Evolutionary conservation across 2,329 filamentous ascomycete species (phyloP), one percentile per base, ranked within the genome.

Genomic region (Calonectria pteridis): DNA sequence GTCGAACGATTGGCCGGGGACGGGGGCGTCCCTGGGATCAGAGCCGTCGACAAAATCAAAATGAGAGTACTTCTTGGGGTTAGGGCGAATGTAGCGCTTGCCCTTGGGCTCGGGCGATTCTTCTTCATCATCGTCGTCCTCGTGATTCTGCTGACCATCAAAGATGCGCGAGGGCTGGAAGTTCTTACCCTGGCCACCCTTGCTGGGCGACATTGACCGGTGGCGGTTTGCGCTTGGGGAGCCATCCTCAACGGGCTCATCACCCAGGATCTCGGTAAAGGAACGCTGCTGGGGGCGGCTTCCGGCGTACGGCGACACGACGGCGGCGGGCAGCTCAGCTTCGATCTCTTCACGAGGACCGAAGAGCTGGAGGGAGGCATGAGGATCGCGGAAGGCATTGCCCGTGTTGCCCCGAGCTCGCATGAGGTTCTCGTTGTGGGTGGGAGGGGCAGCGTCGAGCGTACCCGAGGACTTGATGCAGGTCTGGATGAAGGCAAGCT

Each of bases 31-130:
- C 73, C 86, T 84, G 20, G 87, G 85, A 69, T 91, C 89, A 26
- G 87, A 89, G 65, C 91, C 92, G 77, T 95, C 92, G 72, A 89
- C 91, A 81, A 98, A 94, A 73, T 95, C 93, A 82, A 98, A 98
- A 85, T 98, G 96, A 72, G 93, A 88, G 86, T 92, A 98, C 84
- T 95, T 97, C 81, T 91, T 92, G 3, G 94, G 91, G 83, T 97
- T 91, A 9, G 94, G 93, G 80, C 93, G 89, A 81, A 89, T 88
- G 77, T 85, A 86, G 68, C 85, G 85, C 50, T 88, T 86, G 33
- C 85, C 84, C 69, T 84, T 83, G 55, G 81, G 77, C 59, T 87
- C 85, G 49, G 86, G 86, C 33, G 83, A 86, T 77, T 88, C 83
- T 62, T 84, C 83, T 73, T 86, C 82, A 35, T 88, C 83, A 28